Base-by-base conservation (phyloP, 257 asterid genomes). In the Sherardia arvensis region DNA sequence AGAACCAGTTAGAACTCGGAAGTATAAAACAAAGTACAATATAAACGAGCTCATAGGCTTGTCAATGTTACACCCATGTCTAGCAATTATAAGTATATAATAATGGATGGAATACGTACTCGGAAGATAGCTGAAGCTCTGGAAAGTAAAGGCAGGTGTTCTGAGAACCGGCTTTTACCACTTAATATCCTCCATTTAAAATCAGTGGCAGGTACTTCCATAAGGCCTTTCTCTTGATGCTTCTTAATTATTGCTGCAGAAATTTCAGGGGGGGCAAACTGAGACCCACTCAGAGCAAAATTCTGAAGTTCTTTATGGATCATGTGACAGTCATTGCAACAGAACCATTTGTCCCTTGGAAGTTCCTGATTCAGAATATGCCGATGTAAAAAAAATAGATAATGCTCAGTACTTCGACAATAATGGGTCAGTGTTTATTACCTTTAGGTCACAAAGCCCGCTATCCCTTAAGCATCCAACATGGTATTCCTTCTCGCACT, bases 401-500 rank as follows among this genome's bases (percentile, higher is more conserved):
- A 48, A 22, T 56, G 1, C 14, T 48, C 2, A 25, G 47, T 9
- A 51, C 27, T 45, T 51, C 34, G 18, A 40, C 21, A 1, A 1
- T 23, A 47, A 15, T 10, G 29, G 30, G 53, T 26, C 30, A 47
- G 22, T 26, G 47, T 30, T 23, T 72, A 87, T 83, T 75, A 93
- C 99, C 74, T 87, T 85, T 68, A 93, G 87, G 80, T 93, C 95
- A 63, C 95, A 93, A 69, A 86, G 66, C 64, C 89, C 94, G 38
- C 80, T 74, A 61, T 76, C 81, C 30, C 99, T 91, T 75, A 93
- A 79, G 78, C 99, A 93, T 66, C 99, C 97, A 74, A 93, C 97
- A 77, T 93, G 99, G 74, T 87, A 93, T 78, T 93, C 99, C 94
- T 83, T 93, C 77, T 93, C 99, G 74, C 99, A 93, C 99, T 93